Percentiles rank a stretch among this genome's conserved stretches.
Conservation (phyloP, 495 filamentous ascomycete genomes). For the Glutinoglossum americanum region DNA sequence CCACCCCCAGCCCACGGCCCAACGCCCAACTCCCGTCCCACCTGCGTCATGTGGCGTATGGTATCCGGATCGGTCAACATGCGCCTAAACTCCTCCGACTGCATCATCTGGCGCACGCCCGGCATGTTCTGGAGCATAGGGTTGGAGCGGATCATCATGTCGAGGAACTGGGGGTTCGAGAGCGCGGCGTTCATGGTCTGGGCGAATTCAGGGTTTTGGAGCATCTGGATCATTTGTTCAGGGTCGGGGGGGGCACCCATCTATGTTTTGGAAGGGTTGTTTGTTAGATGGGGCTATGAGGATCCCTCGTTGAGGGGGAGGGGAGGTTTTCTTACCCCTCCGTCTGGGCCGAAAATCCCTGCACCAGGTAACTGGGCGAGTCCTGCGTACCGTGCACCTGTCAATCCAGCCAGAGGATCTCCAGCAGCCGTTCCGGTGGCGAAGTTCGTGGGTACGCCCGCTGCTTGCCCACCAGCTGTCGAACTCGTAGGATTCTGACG, state of each 20-base stretch:
- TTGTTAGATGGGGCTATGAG: too few species aligned
- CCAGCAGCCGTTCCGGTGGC: constrained; percentile 69
- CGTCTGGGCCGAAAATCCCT: constrained; percentile 87
- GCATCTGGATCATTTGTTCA: constrained; percentile 62
- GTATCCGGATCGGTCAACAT: constrained; percentile 92
- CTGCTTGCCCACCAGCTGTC: constrained; percentile 20
- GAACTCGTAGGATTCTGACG: constrained; percentile 33
- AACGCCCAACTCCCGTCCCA: constrained; percentile 47
- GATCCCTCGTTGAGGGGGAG: neutral
- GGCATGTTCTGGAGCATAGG: constrained; percentile 76
- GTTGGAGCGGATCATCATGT: constrained; percentile 77
- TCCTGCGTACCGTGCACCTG: constrained; percentile 85
- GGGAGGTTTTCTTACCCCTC: constrained; percentile 50
- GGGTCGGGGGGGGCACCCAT: constrained; percentile 76
- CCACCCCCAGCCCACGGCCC: constrained; percentile 22
- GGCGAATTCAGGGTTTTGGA: constrained; percentile 65
- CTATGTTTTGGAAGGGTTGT: constrained; percentile 24
- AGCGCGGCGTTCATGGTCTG: constrained; percentile 81
- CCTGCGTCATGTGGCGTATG: constrained; percentile 53
- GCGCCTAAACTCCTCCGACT: constrained; percentile 64
- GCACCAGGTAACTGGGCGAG: constrained; percentile 72
- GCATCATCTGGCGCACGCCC: constrained; percentile 59
- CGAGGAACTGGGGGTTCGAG: constrained; percentile 75
- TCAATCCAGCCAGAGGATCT: constrained; percentile 75
- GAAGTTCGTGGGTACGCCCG: constrained; percentile 65